Evolutionary conservation across 1,139 yeast genomes (phyloP).

Genomic region (Scheffersomyces quercinus): DNA sequence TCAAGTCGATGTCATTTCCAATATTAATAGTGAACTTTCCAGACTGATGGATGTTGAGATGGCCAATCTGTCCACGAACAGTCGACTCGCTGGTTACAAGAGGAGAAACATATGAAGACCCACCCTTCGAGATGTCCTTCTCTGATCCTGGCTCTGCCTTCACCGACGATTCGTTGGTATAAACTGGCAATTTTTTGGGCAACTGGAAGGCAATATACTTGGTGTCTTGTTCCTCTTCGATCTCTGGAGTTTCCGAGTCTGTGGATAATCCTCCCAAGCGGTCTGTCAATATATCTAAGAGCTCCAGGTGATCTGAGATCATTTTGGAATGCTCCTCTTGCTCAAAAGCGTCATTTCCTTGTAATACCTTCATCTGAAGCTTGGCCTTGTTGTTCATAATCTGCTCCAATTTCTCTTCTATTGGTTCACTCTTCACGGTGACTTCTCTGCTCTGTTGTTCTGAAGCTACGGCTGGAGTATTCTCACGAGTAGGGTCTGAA

Average conservation of each 20-base stretch:
- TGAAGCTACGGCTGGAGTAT: conserved; percentile 3
- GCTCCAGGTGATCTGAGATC: conserved; percentile 32
- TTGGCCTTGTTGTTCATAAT: conserved; percentile 29
- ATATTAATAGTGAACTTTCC: conserved; percentile 76
- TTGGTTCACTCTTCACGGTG: conserved; percentile 36
- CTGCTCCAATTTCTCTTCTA: conserved; percentile 29
- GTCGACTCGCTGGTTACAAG: background rate
- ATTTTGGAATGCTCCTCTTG: conserved; percentile 33
- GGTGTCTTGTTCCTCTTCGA: conserved; percentile 4
- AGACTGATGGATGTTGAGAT: conserved; percentile 72
- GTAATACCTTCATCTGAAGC: conserved; percentile 31
- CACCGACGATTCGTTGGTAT: conserved; percentile 17
- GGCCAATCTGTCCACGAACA: conserved; percentile 63
- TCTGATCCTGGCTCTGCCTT: conserved; percentile 12
- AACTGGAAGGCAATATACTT: conserved; percentile 63
- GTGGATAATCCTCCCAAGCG: conserved; percentile 25
- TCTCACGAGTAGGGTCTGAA: conserved; percentile 38
- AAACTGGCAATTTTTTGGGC: conserved; percentile 66
- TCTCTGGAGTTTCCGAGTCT: conserved; percentile 14
- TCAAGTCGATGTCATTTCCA: conserved; percentile 66
- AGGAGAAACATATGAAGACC: background rate
- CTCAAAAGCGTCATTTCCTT: conserved; percentile 31
- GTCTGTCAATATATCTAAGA: conserved; percentile 28
- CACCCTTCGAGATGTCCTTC: conserved; percentile 5
- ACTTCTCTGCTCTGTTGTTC: conserved; percentile 23